Percentiles rank a stretch among this genome's conserved stretches.
Evolutionary conservation across 305 asterid genomes (phyloP).

Genomic region (Nicotiana rustica): DNA sequence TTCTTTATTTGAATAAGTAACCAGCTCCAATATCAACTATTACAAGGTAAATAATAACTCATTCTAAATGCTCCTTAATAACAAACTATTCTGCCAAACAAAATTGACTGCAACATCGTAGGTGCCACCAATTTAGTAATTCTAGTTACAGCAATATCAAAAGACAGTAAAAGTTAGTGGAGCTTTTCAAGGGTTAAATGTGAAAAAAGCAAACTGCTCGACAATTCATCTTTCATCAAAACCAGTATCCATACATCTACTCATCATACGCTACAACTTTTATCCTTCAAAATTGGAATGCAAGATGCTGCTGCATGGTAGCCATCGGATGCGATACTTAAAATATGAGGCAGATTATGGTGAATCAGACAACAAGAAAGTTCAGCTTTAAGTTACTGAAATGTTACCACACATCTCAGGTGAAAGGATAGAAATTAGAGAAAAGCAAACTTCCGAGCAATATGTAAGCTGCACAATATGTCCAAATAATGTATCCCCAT

Average conservation of each 20-base stretch:
- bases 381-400: not conserved
- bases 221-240: too few species aligned
- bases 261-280: not conserved
- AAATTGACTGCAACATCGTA: constrained; percentile 11
- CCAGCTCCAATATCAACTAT: too few species aligned
- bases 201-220: not conserved
- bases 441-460: constrained; percentile 85
- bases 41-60: too few species aligned
- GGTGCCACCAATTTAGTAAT: not conserved
- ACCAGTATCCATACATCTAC: constrained; percentile 20
- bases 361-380: constrained; percentile 6
- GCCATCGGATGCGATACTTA: constrained; percentile 6
- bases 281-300: constrained; percentile 5
- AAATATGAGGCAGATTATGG: not conserved
- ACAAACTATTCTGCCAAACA: not conserved
- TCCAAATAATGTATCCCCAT: constrained; percentile 83
- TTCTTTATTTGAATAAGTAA: too few species aligned
- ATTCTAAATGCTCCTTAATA: too few species aligned
- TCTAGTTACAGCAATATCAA: not conserved
- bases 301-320: not conserved
- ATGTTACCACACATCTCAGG: constrained; percentile 51
- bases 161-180: not conserved
- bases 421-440: constrained; percentile 96
- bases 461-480: constrained; percentile 75
- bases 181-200: constrained; percentile 15